phyloP scores from a whole-genome alignment of 805 yeast genomes.

The Metschnikowia arizonensis region DNA sequence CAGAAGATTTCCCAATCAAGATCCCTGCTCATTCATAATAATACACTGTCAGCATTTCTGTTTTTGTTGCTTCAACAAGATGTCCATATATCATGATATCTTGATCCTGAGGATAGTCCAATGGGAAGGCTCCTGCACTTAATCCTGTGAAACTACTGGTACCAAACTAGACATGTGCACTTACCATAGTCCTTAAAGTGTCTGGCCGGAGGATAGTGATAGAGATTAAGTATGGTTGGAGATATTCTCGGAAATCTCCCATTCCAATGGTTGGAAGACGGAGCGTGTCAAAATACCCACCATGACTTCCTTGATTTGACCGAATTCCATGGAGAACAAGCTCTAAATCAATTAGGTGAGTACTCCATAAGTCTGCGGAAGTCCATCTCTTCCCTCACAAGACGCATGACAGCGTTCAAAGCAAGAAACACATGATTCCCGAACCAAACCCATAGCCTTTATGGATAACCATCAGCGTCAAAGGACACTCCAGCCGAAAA shows the following conservation, averaged over 20 bases:
- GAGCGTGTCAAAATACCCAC: conserved; percentile 70
- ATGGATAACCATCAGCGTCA: conserved; percentile 64
- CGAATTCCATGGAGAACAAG: conserved; percentile 29
- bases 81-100: too few relatives aligned
- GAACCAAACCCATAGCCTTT: conserved; percentile 91
- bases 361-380: conserved; percentile 70
- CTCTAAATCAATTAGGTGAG: conserved; percentile 58
- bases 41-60: too few relatives aligned
- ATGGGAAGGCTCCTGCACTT: too few relatives aligned
- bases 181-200: too few relatives aligned
- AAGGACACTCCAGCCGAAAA: conserved; percentile 58
- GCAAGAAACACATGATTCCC: conserved; percentile 66
- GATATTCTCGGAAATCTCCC: too few relatives aligned
- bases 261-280: conserved; percentile 71
- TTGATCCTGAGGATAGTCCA: too few relatives aligned
- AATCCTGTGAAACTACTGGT: too few relatives aligned
- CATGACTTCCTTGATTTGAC: conserved; percentile 42
- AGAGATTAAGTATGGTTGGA: conserved; percentile 44
- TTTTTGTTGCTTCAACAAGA: too few relatives aligned
- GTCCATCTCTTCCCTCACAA: conserved; percentile 56
- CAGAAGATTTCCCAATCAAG: too few relatives aligned
- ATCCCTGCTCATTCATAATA: too few relatives aligned
- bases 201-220: conserved; percentile 58
- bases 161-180: too few relatives aligned
- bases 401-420: conserved; percentile 58